Percentiles rank a stretch among this genome's conserved stretches.
Evolutionary conservation across 768 basidiomycete species (phyloP).

Genomic region (Boletus sp.): DNA sequence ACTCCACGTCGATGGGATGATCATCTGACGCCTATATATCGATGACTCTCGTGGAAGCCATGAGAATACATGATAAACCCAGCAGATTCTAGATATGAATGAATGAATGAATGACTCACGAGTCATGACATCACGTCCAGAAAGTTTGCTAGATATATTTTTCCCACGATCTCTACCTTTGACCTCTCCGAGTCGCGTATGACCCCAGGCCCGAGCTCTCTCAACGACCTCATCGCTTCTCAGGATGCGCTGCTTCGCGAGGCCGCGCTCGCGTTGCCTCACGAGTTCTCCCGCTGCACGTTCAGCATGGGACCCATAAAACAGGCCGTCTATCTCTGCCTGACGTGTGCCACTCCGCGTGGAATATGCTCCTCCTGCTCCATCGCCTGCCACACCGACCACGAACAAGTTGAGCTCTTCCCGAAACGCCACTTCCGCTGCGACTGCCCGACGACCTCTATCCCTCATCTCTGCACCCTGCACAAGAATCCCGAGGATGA

Average conservation of each 20-base stretch:
- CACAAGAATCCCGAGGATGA: constrained; percentile 51
- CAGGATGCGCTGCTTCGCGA: constrained; percentile 33
- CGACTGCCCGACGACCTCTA: constrained; percentile 73
- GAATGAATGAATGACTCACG: too few species aligned
- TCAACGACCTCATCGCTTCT: constrained; percentile 24
- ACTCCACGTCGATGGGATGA: too few species aligned
- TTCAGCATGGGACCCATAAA: constrained; percentile 59
- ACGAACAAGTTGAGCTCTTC: constrained; percentile 85
- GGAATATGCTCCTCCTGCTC: constrained; percentile 85
- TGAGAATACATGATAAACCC: too few species aligned
- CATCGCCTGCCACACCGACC: constrained; percentile 82
- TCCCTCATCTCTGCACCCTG: constrained; percentile 63
- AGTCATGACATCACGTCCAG: too few species aligned
- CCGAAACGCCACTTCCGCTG: constrained; percentile 82
- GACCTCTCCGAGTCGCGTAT: too few species aligned
- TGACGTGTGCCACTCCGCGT: constrained; percentile 63
- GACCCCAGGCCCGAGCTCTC: constrained; percentile 14
- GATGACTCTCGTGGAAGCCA: too few species aligned
- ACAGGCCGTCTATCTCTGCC: constrained; percentile 81
- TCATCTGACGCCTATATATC: constrained; percentile 1
- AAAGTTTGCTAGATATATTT: too few species aligned
- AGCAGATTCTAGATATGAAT: too few species aligned
- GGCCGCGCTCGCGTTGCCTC: constrained; percentile 52
- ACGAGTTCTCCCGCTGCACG: constrained; percentile 64
- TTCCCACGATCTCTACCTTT: too few species aligned